These are phyloP conservation scores for Craterostigma plantagineum DNA, from an alignment of 257 asterid species.

Conservation along the genomic window DNA sequence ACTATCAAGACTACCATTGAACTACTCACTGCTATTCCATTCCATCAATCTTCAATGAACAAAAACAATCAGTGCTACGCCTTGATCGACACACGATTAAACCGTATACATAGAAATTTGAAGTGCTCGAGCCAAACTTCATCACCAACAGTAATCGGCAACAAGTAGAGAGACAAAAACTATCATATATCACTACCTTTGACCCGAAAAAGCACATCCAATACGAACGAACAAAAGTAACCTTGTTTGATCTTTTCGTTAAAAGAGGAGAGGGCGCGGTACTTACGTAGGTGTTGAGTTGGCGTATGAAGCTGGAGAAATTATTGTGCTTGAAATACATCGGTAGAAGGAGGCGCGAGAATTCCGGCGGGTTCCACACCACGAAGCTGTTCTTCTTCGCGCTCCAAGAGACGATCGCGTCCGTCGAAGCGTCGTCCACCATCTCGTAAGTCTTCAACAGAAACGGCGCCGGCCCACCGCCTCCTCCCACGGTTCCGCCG, in stretches of 20 bases:
- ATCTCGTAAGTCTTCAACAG: conserved; percentile 69
- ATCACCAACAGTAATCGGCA: no score
- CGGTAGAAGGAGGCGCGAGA: conserved; percentile 66
- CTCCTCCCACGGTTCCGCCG: conserved; percentile 18
- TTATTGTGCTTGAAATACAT: conserved; percentile 75
- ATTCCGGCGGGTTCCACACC: conserved; percentile 91
- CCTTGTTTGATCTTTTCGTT: neutral
- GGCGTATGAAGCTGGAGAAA: conserved; percentile 90
- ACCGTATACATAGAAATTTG: no score
- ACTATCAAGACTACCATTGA: no score
- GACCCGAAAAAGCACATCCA: neutral
- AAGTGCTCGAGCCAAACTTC: no score
- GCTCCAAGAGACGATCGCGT: conserved; percentile 75
- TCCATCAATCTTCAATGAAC: no score
- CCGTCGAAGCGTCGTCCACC: conserved; percentile 70
- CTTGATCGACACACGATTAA: no score
- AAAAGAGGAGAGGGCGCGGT: neutral
- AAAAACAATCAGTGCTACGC: no score
- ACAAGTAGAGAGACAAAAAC: no score
- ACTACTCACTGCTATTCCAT: no score
- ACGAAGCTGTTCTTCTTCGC: conserved; percentile 43
- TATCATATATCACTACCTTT: no score
- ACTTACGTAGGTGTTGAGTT: conserved; percentile 86
- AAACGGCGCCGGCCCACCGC: conserved; percentile 86
- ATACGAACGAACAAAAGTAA: neutral